Base-by-base conservation (phyloP, 2,329 filamentous ascomycete genomes). In the Pseudopyrenochaeta lycopersici region DNA sequence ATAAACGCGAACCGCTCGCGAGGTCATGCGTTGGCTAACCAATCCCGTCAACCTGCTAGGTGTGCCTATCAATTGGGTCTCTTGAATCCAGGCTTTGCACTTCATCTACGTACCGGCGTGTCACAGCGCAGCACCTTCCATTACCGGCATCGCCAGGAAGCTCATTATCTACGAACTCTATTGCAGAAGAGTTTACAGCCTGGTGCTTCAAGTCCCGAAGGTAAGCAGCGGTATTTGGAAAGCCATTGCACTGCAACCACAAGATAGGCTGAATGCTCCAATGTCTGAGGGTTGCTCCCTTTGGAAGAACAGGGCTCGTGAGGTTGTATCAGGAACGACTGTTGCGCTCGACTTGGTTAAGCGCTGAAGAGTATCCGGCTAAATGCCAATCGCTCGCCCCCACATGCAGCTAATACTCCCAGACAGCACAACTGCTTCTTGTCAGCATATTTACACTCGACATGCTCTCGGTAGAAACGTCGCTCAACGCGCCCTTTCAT, bases 331-430 rank as follows among this genome's bases (percentile, higher is more conserved):
- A 7, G 20, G 33, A 38, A 23, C 27, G 18, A 30, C 12, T 27
- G 32, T n/a, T 38, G 20, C 18, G 35, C 31, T 29, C 14, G 21
- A 53, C 27, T 18, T 38, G 20, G n/a, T 42, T 3, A 6, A 23
- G 38, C 36, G 40, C 39, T 49, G 36, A 51, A 53, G 46, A 57
- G 63, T 68, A 71, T 70, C 64, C 66, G 67, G 67, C 58, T 68
- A 71, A 71, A 69, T 70, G 38, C 44, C n/a, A 11, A 39, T 49
- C 44, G 33, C 42, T 50, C 32, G 32, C 41, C 27, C 44, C 38
- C 38, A 44, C 29, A 29, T 56, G 60, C 62, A 49, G 56, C 56
- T 60, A 54, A 64, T 54, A 46, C 40, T 17, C 42, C 33, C 30
- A 27, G 44, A 30, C n/a, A 30, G 21, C n/a, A n/a, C n/a, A 7